Conservation (phyloP, 1,284 basidiomycete genomes). For the Leccinum fallax region DNA sequence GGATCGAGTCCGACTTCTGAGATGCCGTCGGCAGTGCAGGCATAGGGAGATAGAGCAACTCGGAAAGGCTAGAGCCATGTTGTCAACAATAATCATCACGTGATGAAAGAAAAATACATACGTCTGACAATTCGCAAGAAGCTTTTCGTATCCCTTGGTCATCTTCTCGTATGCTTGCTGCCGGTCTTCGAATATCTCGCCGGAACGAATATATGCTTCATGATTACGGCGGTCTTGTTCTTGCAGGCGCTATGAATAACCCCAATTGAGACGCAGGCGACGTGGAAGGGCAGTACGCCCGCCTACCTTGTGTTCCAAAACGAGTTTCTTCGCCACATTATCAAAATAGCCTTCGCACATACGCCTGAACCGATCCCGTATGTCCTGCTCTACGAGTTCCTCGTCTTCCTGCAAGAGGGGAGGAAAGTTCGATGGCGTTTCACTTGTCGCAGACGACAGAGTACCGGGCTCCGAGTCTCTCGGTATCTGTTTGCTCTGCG, state of each 20-base stretch:
- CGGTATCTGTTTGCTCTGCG: constrained; percentile 58
- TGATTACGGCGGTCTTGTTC: constrained; percentile 96
- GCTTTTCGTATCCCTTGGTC: constrained; percentile 92
- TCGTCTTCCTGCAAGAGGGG: constrained; percentile 53
- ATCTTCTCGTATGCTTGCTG: constrained; percentile 99
- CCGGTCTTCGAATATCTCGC: constrained; percentile 98
- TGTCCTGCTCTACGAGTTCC: constrained; percentile 81
- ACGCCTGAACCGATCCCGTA: constrained; percentile 86
- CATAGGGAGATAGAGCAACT: constrained; percentile 80
- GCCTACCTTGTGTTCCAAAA: constrained; percentile 87
- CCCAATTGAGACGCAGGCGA: not conserved
- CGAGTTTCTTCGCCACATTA: constrained; percentile 86
- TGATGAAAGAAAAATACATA: constrained; percentile 37
- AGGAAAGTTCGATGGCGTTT: constrained; percentile 45
- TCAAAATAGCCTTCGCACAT: constrained; percentile 96
- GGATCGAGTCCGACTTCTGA: constrained; percentile 77
- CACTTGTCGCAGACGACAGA: constrained; percentile 47
- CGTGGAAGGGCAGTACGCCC: not conserved
- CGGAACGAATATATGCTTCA: constrained; percentile 97
- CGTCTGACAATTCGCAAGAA: constrained; percentile 86
- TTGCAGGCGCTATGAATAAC: constrained; percentile 73
- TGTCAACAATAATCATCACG: constrained; percentile 6
- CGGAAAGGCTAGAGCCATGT: constrained; percentile 68
- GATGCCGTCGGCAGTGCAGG: constrained; percentile 82
- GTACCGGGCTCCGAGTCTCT: constrained; percentile 54